Evolutionary conservation across 163 green algal species (phyloP).

Genomic region (Trebouxia gelatinosa): DNA sequence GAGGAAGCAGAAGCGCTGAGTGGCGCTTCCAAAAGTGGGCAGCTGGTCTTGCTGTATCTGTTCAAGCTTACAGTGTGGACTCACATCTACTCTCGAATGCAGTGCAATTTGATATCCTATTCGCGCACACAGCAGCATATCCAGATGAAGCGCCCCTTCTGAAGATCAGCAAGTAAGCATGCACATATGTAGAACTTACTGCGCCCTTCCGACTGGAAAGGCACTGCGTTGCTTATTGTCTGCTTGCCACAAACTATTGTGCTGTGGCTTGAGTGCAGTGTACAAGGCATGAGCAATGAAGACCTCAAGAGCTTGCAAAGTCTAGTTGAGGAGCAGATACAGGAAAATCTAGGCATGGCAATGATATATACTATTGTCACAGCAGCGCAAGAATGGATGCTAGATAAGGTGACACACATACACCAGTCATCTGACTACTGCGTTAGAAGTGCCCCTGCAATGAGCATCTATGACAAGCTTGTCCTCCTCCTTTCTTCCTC

Average conservation of each 20-base stretch:
- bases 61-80: neutral
- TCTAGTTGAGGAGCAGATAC: constrained; percentile 59
- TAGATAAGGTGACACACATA: constrained; percentile 46
- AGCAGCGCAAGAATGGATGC: constrained; percentile 87
- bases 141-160: constrained; percentile 77
- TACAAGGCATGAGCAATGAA: constrained; percentile 69
- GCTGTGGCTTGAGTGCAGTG: constrained; percentile 40
- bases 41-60: neutral
- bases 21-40: constrained; percentile 8
- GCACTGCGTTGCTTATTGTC: too few relatives aligned
- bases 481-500: too few relatives aligned
- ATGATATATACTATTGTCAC: constrained; percentile 90
- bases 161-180: constrained; percentile 53
- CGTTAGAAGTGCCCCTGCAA: too few relatives aligned
- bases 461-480: too few relatives aligned
- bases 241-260: neutral
- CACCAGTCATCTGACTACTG: too few relatives aligned
- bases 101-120: constrained; percentile 60
- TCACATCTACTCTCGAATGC: constrained; percentile 6
- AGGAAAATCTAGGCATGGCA: constrained; percentile 87
- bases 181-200: neutral
- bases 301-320: constrained; percentile 60
- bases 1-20: neutral
- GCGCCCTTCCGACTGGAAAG: too few relatives aligned
- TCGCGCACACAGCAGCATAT: constrained; percentile 78